These are phyloP conservation scores for Monosporozyma aquatica DNA, from an alignment of 805 yeast genomes.

Conservation along the genomic window DNA sequence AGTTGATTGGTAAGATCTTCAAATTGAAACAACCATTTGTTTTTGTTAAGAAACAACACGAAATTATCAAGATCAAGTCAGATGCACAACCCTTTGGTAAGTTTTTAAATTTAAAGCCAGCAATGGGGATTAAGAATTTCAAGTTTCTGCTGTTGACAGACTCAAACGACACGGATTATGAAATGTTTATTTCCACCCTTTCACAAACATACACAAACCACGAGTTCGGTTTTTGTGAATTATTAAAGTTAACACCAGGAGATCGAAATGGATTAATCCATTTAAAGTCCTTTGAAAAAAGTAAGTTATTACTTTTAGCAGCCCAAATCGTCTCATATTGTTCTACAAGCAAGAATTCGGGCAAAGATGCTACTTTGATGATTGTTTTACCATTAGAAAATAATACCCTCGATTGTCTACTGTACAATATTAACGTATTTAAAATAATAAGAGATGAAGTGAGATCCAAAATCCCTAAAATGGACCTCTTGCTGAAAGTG, in stretches of 20 bases:
- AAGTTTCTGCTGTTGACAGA: constrained; percentile 40
- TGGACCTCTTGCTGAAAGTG: constrained; percentile 29
- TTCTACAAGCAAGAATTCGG: constrained; percentile 24
- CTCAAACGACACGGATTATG: constrained; percentile 22
- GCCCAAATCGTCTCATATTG: constrained; percentile 33
- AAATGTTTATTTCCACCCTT: constrained; percentile 23
- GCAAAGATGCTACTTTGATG: constrained; percentile 22
- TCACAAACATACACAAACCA: constrained; percentile 28
- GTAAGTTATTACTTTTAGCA: constrained; percentile 45
- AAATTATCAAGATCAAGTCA: constrained; percentile 37
- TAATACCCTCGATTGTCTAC: constrained; percentile 33
- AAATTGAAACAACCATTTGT: constrained; percentile 23
- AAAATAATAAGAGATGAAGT: constrained; percentile 37
- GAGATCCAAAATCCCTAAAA: constrained; percentile 23
- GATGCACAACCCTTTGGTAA: constrained; percentile 47
- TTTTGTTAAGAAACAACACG: constrained; percentile 25
- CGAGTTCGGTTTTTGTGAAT: constrained; percentile 30
- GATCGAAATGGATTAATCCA: constrained; percentile 23
- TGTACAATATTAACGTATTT: constrained; percentile 40
- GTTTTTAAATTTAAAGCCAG: constrained; percentile 48
- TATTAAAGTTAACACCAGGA: constrained; percentile 23
- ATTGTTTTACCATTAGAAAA: constrained; percentile 23
- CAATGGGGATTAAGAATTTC: constrained; percentile 41
- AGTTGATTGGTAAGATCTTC: constrained; percentile 20
- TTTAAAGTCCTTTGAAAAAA: constrained; percentile 28